Base-by-base conservation (phyloP, 495 filamentous ascomycete species). In the Achaetomiella virescens region DNA sequence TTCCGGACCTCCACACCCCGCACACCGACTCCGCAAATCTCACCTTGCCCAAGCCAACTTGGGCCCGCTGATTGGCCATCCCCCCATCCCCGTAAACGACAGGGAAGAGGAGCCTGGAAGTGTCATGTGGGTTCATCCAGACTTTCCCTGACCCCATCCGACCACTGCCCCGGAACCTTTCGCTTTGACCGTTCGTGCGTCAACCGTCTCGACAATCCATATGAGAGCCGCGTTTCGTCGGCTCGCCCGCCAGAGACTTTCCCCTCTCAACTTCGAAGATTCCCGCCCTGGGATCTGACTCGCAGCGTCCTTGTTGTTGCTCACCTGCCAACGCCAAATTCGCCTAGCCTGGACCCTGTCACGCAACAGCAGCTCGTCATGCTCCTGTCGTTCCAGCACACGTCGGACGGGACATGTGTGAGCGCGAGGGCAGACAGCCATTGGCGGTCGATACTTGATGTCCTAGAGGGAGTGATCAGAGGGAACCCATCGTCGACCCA, bases 91-190 rank as follows among this genome's bases (percentile, higher is more conserved):
- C 11, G 20, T 38, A 17, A 25, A 37, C 47, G 48, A 27, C 37
- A 42, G 35, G 35, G 21, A 50, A 31, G 49, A 33, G 15, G 48
- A 41, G 27, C 36, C 49, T 52, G 24, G 24, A 41, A 42, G 49
- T 18, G 6, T 5, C 38, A 53, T 36, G 50, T 53, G 50, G 50
- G 33, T 41, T 40, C 40, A 35, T 52, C 49, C 17, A 9, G 38
- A 44, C 27, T 31, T 31, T 9, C 27, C 27, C 20, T 33, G 37
- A 33, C 37, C 22, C 50, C 48, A 51, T 51, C 48, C 38, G 50
- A 33, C 50, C 38, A 53, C 17, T 7, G 25, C 17, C 27, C 50
- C 40, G 50, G 50, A 43, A 33, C 25, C 38, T 25, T n/a, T 43
- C 24, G 21, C 18, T 27, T 35, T 31, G 27, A 31, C 27, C 27